Conservation (phyloP, 2,329 filamentous ascomycete species). For the Xylariaceae sp. region DNA sequence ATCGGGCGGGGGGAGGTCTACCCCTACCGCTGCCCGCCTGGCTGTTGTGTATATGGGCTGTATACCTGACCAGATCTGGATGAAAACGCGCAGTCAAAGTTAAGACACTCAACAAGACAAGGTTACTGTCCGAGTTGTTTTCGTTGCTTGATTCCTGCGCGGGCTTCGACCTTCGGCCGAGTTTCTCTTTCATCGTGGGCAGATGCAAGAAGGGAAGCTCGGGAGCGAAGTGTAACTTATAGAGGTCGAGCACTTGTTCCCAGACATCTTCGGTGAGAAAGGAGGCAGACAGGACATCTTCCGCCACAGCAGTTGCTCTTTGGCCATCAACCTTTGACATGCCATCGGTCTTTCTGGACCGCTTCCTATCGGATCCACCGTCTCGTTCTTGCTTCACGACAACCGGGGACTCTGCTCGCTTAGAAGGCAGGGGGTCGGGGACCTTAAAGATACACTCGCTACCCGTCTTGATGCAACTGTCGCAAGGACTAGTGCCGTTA, state of each 20-base stretch:
- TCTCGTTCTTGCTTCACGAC: slow-evolving; percentile 38
- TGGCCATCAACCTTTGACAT: slow-evolving; percentile 35
- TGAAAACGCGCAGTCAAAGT: slow-evolving; percentile 67
- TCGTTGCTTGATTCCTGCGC: slow-evolving; percentile 34
- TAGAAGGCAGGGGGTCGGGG: slow-evolving; percentile 45
- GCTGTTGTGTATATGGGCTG: slow-evolving; percentile 37
- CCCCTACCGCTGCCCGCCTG: slow-evolving; percentile 32
- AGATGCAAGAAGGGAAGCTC: slow-evolving; percentile 68
- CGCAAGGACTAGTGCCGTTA: slow-evolving; percentile 65
- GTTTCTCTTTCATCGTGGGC: slow-evolving; percentile 53
- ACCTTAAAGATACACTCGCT: slow-evolving; percentile 62
- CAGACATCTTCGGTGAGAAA: slow-evolving; percentile 61
- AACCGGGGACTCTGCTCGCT: slow-evolving; percentile 37
- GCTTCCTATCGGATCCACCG: slow-evolving; percentile 44
- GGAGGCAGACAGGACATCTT: slow-evolving; percentile 57
- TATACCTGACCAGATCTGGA: slow-evolving; percentile 50
- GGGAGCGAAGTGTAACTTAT: slow-evolving; percentile 64
- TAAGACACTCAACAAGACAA: slow-evolving; percentile 61
- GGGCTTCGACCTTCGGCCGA: slow-evolving; percentile 38
- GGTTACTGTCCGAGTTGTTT: slow-evolving; percentile 42
- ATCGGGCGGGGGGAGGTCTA: slow-evolving; percentile 31
- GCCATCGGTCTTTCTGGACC: slow-evolving; percentile 40
- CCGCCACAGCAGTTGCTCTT: slow-evolving; percentile 36
- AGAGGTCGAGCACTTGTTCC: slow-evolving; percentile 65
- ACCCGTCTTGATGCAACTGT: slow-evolving; percentile 65